These are phyloP conservation scores for Nasturtium officinale DNA, from an alignment of 345 rosid genomes.

Conservation along the genomic window DNA sequence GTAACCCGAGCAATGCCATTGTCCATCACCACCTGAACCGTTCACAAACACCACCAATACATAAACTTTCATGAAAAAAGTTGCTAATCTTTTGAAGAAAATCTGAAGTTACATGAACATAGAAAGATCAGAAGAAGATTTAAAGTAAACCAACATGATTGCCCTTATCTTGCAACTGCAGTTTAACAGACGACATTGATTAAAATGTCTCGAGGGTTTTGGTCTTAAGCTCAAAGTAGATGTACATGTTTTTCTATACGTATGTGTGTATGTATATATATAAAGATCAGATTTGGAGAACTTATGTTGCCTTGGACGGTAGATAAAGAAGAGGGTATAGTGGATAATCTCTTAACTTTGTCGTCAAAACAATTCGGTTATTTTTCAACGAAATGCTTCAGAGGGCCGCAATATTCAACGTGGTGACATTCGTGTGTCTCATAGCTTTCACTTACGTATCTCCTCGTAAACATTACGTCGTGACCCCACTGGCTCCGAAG, in stretches of 20 bases:
- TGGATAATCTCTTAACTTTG: slow-evolving; percentile 45
- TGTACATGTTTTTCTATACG: slow-evolving; percentile 10
- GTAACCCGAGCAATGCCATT: slow-evolving; percentile 76
- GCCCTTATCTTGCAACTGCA: slow-evolving; percentile 39
- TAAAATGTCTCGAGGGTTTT: slow-evolving; percentile 16
- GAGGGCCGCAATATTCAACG: background rate
- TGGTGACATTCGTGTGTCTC: slow-evolving; percentile 26
- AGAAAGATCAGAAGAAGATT: slow-evolving; percentile 11
- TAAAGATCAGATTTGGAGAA: slow-evolving; percentile 7
- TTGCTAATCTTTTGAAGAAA: background rate
- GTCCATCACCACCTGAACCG: slow-evolving; percentile 74
- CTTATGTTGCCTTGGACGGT: slow-evolving; percentile 38
- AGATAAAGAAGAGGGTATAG: slow-evolving; percentile 35
- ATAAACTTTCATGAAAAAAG: background rate
- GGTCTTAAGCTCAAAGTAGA: slow-evolving; percentile 28
- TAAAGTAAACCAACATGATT: slow-evolving; percentile 39
- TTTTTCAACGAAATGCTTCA: background rate
- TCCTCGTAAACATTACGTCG: slow-evolving; percentile 13
- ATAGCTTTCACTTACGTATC: slow-evolving; percentile 34
- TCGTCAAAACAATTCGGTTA: slow-evolving; percentile 43
- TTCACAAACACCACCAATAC: slow-evolving; percentile 21
- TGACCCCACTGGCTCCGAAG: slow-evolving; percentile 89
- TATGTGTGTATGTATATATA: background rate
- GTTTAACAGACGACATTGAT: slow-evolving; percentile 35
- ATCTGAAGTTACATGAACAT: slow-evolving; percentile 2